Conservation (phyloP, 2,329 filamentous ascomycete genomes). For the Xylariaceae sp. region DNA sequence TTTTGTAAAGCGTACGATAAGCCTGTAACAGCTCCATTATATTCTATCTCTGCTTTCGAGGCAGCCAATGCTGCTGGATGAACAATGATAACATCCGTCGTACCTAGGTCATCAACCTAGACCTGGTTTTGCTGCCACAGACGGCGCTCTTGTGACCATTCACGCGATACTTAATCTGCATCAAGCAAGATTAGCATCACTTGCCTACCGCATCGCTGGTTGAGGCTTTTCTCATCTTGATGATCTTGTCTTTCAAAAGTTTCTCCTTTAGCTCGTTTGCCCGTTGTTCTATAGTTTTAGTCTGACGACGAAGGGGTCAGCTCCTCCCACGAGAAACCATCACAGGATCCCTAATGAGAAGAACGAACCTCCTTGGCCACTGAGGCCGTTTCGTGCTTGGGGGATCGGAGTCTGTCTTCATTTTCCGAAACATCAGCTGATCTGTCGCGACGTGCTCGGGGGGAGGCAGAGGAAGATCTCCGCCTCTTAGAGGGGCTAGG, state of each 20-base stretch:
- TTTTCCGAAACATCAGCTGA: conserved; percentile 53
- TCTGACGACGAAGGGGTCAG: conserved; percentile 33
- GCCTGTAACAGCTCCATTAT: too few species aligned
- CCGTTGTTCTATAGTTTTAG: conserved; percentile 35
- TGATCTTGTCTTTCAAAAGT: conserved; percentile 48
- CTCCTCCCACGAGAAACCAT: conserved; percentile 23
- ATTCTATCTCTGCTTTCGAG: too few species aligned
- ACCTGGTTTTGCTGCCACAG: not conserved
- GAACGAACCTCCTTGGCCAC: conserved; percentile 39
- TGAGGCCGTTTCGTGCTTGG: conserved; percentile 29
- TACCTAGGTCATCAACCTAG: conserved; percentile 21
- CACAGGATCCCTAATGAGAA: conserved; percentile 28
- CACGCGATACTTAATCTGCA: conserved; percentile 24
- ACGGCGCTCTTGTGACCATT: too few species aligned
- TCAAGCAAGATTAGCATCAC: conserved; percentile 44
- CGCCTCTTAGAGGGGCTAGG: conserved; percentile 37
- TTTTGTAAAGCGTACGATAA: too few species aligned
- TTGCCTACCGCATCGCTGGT: conserved; percentile 35
- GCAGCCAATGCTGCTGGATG: too few species aligned
- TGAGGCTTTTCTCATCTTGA: conserved; percentile 49
- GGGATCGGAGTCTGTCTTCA: conserved; percentile 37
- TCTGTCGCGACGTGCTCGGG: conserved; percentile 41
- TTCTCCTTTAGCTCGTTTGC: conserved; percentile 44
- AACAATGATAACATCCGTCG: too few species aligned
- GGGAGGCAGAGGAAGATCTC: conserved; percentile 48